Evolutionary conservation across 495 filamentous ascomycete genomes (phyloP), one percentile per base, ranked within the genome.

Genomic region (Penicillium bovifimosum): DNA sequence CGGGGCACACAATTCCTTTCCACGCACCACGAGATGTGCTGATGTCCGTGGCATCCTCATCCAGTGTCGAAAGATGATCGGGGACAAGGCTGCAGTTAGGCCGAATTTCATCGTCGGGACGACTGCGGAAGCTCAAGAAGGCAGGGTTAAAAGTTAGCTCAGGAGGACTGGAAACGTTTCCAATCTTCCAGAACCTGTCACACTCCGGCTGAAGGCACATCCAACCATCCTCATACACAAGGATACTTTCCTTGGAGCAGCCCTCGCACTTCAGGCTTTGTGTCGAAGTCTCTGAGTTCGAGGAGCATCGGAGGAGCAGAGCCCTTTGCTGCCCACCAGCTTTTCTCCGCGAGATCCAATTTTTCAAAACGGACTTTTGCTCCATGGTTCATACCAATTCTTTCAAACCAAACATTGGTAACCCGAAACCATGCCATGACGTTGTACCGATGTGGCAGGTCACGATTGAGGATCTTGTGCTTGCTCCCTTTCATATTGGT

Each of bases 401-500:
- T 78, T 58, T 96, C 89, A 13, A 61, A 70, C 90, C 90, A 96
- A 1, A 90, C 68, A 31, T 86, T 69, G 0, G 85, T 87, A 14
- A 89, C 68, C 27, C 83, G 80, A 61, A 91, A 95, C 60, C 74
- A 85, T n/a, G 68, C 87, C 40, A 92, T 76, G 1, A 93, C 82
- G 43, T 80, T 82, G 56, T 86, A 95, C 0, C 76, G 72, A 60
- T 88, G 76, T 0, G 82, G 81, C 4, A 87, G 65, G 16, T 73
- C 67, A 7, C 76, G 74, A 0, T 75, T 73, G n/a, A 80, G 74
- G 2, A 76, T 59, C 0, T 58, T 65, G 53, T 87, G 82, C 5
- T 67, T 61, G 29, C 76, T 59, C 0, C 83, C 86, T 80, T 54
- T 20, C 41, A 62, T 57, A 18, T 62, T 52, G 38, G 28, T 55